Percentiles rank a stretch among this genome's conserved stretches.
phyloP scores from a whole-genome alignment of 2,329 filamentous ascomycete genomes.

The Orbilia blumenaviensis region DNA sequence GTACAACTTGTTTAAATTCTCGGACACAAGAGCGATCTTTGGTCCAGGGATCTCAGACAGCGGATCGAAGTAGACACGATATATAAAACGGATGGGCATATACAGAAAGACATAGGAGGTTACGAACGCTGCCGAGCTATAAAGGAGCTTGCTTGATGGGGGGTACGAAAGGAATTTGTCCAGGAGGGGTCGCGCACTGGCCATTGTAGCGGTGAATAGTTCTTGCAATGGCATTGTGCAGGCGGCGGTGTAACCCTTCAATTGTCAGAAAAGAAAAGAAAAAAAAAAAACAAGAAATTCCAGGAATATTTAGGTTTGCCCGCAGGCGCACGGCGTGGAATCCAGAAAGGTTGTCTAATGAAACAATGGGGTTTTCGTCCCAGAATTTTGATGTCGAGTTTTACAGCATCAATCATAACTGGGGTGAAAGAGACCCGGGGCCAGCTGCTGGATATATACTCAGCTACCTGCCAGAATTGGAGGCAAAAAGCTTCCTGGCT shows the following conservation, averaged over 20 bases:
- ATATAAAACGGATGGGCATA: constrained; percentile 53
- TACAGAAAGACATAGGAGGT: background rate
- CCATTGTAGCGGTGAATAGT: background rate
- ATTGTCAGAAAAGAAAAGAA: too few species aligned
- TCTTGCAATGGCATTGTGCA: background rate
- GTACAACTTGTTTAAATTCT: constrained; percentile 60
- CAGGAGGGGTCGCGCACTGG: background rate
- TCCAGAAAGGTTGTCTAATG: too few species aligned
- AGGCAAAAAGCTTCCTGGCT: too few species aligned
- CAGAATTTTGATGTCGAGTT: too few species aligned
- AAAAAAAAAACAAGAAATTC: too few species aligned
- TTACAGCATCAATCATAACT: too few species aligned
- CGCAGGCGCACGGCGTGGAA: too few species aligned
- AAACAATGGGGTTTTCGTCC: too few species aligned
- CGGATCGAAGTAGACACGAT: constrained; percentile 59
- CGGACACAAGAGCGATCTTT: constrained; percentile 59
- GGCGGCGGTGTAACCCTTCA: background rate
- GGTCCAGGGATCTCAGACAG: constrained; percentile 60
- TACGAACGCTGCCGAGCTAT: background rate
- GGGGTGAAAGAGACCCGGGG: too few species aligned
- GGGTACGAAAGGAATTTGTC: background rate
- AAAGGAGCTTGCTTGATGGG: background rate
- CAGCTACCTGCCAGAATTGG: too few species aligned
- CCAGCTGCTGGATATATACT: too few species aligned
- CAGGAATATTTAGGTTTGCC: too few species aligned